Base-by-base conservation (phyloP, 495 filamentous ascomycete species). In the Rhypophila decipiens region DNA sequence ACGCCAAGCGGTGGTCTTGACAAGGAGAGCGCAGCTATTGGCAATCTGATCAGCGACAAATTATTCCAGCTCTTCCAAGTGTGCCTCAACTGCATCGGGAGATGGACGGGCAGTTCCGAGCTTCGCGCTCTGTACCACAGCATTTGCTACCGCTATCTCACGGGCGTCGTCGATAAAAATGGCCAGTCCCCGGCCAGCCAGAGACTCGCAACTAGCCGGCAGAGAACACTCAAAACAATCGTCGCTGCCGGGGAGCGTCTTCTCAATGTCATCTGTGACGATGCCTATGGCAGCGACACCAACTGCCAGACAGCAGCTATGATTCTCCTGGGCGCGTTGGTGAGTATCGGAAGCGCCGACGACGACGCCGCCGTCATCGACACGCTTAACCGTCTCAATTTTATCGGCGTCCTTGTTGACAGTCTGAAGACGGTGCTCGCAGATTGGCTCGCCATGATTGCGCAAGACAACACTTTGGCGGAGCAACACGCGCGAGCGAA, bases 61-160 rank as follows among this genome's bases (percentile, higher is more conserved):
- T 77, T 96, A 9, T 89, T 86, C 55, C 85, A 96, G 54, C 76
- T 96, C 15, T 96, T 99, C 72, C 85, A 94, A 42, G 69, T 88
- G 22, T 86, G 84, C 42, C 70, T 95, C 18, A 76, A 78, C 50
- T 85, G 87, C 9, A 84, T 94, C 45, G 77, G 79, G 46, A 78
- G 84, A 46, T 83, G 87, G 45, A 74, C 78, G 8, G 76, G 79
- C n/a, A 83, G 79, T 55, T 67, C 84, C 23, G 68, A 78, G 44
- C 68, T 99, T 19, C 79, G 93, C 12, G 82, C 94, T 42, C 73
- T 84, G 22, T 86, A 91, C 57, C 96, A 98, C 67, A 85, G 82
- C 56, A 89, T 94, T 49, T 88, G 85, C 66, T 87, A 90, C 58
- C 79, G 84, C 17, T 95, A 95, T 59, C 74, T 96, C 43, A 79